Percentiles rank a stretch among this genome's conserved stretches.
phyloP scores from a whole-genome alignment of 176 grass and related monocot genomes.

The Aegilops bicornis region DNA sequence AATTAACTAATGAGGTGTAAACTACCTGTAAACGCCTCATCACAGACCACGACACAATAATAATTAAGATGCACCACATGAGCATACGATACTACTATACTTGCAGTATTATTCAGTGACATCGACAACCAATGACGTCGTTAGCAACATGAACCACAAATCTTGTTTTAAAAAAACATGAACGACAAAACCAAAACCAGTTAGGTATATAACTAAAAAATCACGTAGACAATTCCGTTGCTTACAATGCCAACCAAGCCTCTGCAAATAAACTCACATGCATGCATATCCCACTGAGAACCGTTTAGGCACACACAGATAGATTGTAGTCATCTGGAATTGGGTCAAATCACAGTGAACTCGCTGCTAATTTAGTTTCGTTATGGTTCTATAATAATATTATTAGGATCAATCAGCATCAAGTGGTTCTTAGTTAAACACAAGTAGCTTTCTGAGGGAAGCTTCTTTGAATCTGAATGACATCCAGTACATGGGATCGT shows the following conservation, averaged over 20 bases:
- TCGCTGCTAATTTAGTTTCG: neutral
- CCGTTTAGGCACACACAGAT: constrained; percentile 1
- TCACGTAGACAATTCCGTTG: neutral
- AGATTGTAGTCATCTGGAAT: constrained; percentile 29
- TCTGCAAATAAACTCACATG: neutral
- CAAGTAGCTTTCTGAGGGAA: constrained; percentile 35
- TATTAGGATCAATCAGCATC: constrained; percentile 23
- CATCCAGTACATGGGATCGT: constrained; percentile 25
- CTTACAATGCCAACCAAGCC: neutral
- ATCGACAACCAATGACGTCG: neutral
- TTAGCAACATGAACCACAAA: neutral
- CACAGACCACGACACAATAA: neutral
- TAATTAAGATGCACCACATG: constrained; percentile 1
- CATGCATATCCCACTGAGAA: constrained; percentile 10
- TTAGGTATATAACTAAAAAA: neutral
- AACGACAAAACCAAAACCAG: constrained; percentile 4
- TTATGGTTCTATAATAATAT: constrained; percentile 21
- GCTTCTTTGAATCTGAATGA: constrained; percentile 44
- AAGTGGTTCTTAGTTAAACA: constrained; percentile 40
- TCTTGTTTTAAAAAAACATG: neutral
- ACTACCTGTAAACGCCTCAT: neutral
- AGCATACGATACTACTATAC: neutral
- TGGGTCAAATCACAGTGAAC: constrained; percentile 16
- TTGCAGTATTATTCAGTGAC: neutral
- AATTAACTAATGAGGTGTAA: constrained; percentile 5